Base-by-base conservation (phyloP, 305 asterid species). In the Plantago coronopus region DNA sequence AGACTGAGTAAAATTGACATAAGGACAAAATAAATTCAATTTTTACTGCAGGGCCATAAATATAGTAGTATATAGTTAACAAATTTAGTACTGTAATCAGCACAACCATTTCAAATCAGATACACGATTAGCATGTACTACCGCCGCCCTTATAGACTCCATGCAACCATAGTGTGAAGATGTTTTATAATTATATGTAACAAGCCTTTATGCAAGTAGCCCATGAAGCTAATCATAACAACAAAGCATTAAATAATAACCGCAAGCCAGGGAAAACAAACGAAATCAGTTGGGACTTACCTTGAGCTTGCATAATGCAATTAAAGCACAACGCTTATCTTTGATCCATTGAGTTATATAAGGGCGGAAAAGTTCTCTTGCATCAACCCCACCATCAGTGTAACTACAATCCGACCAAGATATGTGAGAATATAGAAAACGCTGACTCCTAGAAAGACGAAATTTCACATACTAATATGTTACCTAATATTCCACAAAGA, bases 371-470 rank as follows among this genome's bases (percentile, higher is more conserved):
- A 89, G 71, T 74, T 91, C 94, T 59, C 89, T 91, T 38, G 97
- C 96, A 72, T 89, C 90, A 17, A 91, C 83, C 48, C 96, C 97
- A 5, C 89, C 94, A 83, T 89, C 89, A 58, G 83, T 71, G 56
- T 69, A 73, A 69, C 96, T 91, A 83, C 76, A 78, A 69, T 60
- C 61, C 74, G 75, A 15, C 21, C 21, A 20, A 15, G 64, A 4
- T 46, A 54, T 25, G 22, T 31, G 54, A 40, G 29, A 37, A 62
- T 51, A 63, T 17, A 55, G 37, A 53, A 17, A 51, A 37, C 19
- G 17, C 57, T 29, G 13, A 0, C 64, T 25, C 3, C 29, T 5
- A 25, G 29, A 67, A 45, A 53, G 40, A 49, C 50, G 10, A 59
- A 22, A 40, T 60, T 7, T 48, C 13, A 17, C 29, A 25, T 37